Base-by-base conservation (phyloP, 2,329 filamentous ascomycete species). In the Diaporthe helianthi region DNA sequence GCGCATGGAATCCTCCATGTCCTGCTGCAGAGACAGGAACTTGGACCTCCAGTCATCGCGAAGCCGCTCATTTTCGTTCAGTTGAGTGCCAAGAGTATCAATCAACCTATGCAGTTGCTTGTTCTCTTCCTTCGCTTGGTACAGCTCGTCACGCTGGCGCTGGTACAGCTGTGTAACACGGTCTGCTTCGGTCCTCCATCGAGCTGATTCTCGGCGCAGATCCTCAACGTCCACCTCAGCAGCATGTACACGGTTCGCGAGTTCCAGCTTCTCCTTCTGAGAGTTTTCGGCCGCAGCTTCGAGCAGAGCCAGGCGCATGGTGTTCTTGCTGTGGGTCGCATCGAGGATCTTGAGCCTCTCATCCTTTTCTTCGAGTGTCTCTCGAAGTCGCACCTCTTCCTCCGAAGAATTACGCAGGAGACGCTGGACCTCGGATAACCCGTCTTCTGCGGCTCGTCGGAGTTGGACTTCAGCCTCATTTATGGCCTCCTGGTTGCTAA, bases 1-100 rank as follows among this genome's bases (percentile, higher is more conserved):
- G 55, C 89, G 89, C 65, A 93, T 90, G 60, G 93, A 92, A 68
- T 85, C 85, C 38, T 90, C 87, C 91, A 98, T 95, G 74, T 98
- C 93, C 72, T 93, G 88, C 79, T 98, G 94, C 47, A 99, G 84
- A 70, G 89, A 89, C 74, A 95, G 89, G 76, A 98, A 92, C 80
- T 96, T 97, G 78, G 85, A 84, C 73, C 93, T 91, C 87, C 97
- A 94, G 71, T 86, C 89, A 77, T 97, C 93, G 69, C 94, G 91
- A 70, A 97, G 87, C 72, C 91, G 89, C 76, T 94, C 90, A 76
- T 93, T 95, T 81, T 97, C 94, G 76, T 96, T 90, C 51, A 96
- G 88, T 77, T 97, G 94, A 54, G 87, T 87, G 71, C 90, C 89
- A 67, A 97, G 85, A 26, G 89, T 90, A 71, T 90, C 88, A 69